These are phyloP conservation scores for Fusarium lyarnte DNA, from an alignment of 2,329 filamentous ascomycete genomes.

Conservation along the genomic window DNA sequence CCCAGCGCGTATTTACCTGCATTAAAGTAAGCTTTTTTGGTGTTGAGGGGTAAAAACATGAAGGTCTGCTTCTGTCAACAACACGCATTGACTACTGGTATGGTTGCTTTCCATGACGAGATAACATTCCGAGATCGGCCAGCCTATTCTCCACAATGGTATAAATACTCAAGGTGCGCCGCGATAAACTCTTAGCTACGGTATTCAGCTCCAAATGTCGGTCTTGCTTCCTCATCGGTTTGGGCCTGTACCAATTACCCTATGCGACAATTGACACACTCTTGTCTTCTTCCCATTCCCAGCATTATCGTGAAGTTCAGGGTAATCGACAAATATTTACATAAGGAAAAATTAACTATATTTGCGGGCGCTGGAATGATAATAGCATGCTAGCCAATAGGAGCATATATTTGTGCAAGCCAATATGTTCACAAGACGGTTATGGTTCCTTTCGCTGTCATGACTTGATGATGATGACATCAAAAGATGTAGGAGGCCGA, in stretches of 20 bases:
- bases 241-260: neutral
- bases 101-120: neutral
- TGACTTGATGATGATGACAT: neutral
- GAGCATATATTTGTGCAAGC: neutral
- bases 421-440: neutral
- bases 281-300: no score
- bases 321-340: no score
- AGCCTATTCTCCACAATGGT: rapidly evolving
- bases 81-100: neutral
- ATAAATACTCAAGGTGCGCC: rapidly evolving
- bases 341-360: no score
- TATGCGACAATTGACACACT: neutral
- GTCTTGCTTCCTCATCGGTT: neutral
- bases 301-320: no score
- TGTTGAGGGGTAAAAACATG: neutral
- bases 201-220: neutral
- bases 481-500: neutral
- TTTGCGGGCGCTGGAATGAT: neutral
- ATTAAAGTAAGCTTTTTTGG: neutral
- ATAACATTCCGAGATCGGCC: neutral
- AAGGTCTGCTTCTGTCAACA: neutral
- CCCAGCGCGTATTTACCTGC: neutral
- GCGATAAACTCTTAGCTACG: neutral
- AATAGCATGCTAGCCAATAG: neutral
- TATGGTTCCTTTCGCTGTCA: neutral